Evolutionary conservation across 345 rosid species (phyloP).

Genomic region (Raphanus raphanistrum): DNA sequence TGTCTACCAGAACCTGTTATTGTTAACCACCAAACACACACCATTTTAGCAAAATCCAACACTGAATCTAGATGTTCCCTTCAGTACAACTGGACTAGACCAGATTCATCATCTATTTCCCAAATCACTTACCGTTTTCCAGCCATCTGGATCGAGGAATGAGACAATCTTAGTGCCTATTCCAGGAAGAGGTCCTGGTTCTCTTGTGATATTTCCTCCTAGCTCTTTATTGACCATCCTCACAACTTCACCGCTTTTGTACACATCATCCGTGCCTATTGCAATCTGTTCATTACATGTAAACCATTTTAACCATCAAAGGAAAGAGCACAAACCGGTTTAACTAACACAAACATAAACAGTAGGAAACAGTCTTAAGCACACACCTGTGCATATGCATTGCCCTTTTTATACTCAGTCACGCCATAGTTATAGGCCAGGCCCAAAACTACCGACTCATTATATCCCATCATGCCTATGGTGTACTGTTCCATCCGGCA

Average conservation of each 20-base stretch:
- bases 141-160: conserved; percentile 93
- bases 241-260: conserved; percentile 88
- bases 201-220: conserved; percentile 89
- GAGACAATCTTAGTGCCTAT: conserved; percentile 78
- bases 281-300: conserved; percentile 54
- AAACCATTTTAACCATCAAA: not conserved
- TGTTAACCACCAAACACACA: not conserved
- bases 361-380: conserved; percentile 5
- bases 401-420: conserved; percentile 86
- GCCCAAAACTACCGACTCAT: conserved; percentile 77
- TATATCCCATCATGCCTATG: conserved; percentile 87
- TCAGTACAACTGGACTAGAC: not conserved
- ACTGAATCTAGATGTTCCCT: not conserved
- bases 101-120: not conserved
- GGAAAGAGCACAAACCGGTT: not conserved
- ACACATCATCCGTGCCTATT: conserved; percentile 86
- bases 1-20: conserved; percentile 64
- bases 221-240: conserved; percentile 70
- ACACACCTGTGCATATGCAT: conserved; percentile 87
- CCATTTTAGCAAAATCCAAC: not conserved
- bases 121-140: conserved; percentile 67
- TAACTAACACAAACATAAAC: not conserved
- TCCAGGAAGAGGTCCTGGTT: conserved; percentile 88
- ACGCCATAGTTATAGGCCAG: conserved; percentile 81
- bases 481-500: conserved; percentile 55